phyloP scores from a whole-genome alignment of 2,329 filamentous ascomycete genomes.

The Colletotrichum agaves region DNA sequence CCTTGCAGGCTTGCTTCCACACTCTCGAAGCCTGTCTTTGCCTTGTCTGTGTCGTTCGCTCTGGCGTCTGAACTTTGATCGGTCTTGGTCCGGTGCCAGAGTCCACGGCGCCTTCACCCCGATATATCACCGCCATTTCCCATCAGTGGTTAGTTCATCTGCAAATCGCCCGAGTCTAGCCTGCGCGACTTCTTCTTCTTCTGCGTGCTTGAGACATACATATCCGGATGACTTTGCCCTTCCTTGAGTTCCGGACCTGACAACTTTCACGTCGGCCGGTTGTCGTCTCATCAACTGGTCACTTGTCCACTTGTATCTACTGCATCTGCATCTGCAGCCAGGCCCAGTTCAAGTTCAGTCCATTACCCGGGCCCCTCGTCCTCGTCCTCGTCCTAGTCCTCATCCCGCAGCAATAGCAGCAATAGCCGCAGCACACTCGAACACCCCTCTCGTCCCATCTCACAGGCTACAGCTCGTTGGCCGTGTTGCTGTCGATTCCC shows the following conservation, averaged over 20 bases:
- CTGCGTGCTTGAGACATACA: slow-evolving; percentile 27
- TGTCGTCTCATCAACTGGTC: slow-evolving; percentile 31
- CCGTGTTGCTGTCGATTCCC: background rate
- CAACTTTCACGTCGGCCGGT: slow-evolving; percentile 27
- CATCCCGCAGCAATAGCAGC: slow-evolving; percentile 4
- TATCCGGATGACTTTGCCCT: slow-evolving; percentile 14
- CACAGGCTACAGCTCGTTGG: background rate
- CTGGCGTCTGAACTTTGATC: slow-evolving; percentile 18
- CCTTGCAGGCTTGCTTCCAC: background rate
- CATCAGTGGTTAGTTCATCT: background rate
- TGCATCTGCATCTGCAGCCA: slow-evolving; percentile 28
- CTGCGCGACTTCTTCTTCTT: background rate
- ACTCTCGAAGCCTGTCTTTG: background rate
- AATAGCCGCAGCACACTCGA: background rate
- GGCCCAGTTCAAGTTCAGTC: background rate
- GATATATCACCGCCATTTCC: slow-evolving; percentile 31
- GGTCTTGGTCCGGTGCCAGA: slow-evolving; percentile 17
- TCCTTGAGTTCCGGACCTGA: background rate
- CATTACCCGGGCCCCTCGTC: background rate
- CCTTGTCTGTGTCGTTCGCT: slow-evolving; percentile 1
- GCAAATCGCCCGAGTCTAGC: background rate
- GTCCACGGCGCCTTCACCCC: background rate
- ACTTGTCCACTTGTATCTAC: background rate
- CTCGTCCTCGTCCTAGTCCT: background rate
- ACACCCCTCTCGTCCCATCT: slow-evolving; percentile 23